Conservation (phyloP, 2,329 filamentous ascomycete species). For the Aureobasidium sp. region DNA sequence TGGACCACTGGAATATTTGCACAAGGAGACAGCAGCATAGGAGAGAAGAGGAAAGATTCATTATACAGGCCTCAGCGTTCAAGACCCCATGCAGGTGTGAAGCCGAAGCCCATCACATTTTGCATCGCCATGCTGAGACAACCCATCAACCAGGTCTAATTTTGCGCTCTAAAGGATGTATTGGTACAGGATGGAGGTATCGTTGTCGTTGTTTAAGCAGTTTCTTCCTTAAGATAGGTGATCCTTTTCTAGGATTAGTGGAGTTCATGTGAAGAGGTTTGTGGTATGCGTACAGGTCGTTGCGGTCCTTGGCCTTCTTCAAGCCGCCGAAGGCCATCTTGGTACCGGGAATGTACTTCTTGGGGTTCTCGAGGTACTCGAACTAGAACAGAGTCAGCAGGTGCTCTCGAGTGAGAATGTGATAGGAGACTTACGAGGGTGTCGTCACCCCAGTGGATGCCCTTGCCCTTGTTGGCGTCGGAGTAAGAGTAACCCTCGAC, state of each 20-base stretch:
- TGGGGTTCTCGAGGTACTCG: constrained; percentile 99
- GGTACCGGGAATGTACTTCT: constrained; percentile 99
- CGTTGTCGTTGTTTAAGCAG: not conserved
- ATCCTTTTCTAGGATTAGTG: too few species aligned
- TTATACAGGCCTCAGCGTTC: constrained; percentile 8
- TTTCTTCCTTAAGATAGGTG: too few species aligned
- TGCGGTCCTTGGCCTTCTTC: constrained; percentile 99
- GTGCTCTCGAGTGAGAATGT: too few species aligned
- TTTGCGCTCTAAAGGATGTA: constrained; percentile 8
- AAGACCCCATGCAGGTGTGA: constrained; percentile 1
- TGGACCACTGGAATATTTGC: not conserved
- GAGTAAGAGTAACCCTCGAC: constrained; percentile 95
- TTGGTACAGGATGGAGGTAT: constrained; percentile 8
- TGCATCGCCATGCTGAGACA: constrained; percentile 13
- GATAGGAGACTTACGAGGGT: constrained; percentile 55
- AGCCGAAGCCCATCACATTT: not conserved
- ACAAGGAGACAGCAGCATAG: not conserved
- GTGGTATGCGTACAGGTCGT: constrained; percentile 49
- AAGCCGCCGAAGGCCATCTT: constrained; percentile 99
- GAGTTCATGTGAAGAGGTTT: too few species aligned
- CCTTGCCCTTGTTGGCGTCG: constrained; percentile 99
- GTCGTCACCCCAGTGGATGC: constrained; percentile 76
- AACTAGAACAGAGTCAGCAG: constrained; percentile 48
- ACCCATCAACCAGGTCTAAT: constrained; percentile 8
- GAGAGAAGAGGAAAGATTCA: constrained; percentile 9